Conservation (phyloP, 208 protist species). For the Leishmania martiniquensis region DNA sequence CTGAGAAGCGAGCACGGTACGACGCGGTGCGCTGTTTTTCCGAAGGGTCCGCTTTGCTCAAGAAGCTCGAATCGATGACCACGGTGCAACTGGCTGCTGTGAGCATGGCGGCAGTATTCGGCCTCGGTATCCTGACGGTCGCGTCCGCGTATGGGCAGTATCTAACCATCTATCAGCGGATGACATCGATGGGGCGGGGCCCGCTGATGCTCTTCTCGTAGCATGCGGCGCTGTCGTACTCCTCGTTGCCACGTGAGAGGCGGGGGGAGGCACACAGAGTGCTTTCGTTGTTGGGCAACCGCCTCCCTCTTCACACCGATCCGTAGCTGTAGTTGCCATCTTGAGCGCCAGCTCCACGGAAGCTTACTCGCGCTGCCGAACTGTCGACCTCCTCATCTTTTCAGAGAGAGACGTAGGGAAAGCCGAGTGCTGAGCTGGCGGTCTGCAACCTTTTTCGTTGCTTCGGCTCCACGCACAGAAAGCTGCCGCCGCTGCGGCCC, state of each 20-base stretch:
- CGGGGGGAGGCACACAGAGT: not conserved
- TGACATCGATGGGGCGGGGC: slow-evolving; percentile 27
- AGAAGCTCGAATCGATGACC: slow-evolving; percentile 45
- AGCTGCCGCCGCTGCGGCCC: not conserved
- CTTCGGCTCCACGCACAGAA: not conserved
- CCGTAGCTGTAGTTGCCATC: not conserved
- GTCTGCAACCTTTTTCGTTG: not conserved
- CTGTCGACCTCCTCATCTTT: not conserved
- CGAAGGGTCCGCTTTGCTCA: slow-evolving; percentile 32
- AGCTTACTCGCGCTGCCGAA: not conserved
- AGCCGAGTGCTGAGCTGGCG: not conserved
- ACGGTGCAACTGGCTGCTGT: slow-evolving; percentile 27
- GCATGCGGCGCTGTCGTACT: not conserved
- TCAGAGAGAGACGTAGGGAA: not conserved
- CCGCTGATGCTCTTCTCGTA: slow-evolving; percentile 21
- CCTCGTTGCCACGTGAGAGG: not conserved
- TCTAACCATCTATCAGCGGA: slow-evolving; percentile 43
- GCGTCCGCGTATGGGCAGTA: slow-evolving; percentile 49
- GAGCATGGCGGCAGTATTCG: slow-evolving; percentile 25
- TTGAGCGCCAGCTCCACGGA: not conserved
- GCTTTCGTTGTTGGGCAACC: too few species aligned
- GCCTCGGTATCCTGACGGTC: slow-evolving; percentile 18
- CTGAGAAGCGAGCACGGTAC: slow-evolving; percentile 64
- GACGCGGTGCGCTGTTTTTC: slow-evolving; percentile 43
- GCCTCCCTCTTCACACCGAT: not conserved